phyloP scores from a whole-genome alignment of 345 rosid genomes.

The Nasturtium officinale region DNA sequence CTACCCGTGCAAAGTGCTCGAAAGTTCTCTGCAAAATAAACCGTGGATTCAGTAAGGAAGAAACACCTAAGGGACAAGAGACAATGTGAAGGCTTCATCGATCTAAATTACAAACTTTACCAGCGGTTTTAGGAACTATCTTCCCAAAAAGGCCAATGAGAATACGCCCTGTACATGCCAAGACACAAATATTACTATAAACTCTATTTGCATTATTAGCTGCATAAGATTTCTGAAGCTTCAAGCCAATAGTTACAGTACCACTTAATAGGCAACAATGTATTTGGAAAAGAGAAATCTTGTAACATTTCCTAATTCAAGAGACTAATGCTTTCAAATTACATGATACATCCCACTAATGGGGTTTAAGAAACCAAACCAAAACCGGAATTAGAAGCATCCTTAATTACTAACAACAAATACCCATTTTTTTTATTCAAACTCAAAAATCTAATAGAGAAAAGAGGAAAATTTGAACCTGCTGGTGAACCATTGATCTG shows the following conservation, averaged over 20 bases:
- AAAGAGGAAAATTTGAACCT: slow-evolving; percentile 48
- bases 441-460: not conserved
- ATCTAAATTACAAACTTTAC: slow-evolving; percentile 41
- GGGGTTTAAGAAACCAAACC: not conserved
- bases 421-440: too few relatives aligned
- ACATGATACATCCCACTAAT: slow-evolving; percentile 5
- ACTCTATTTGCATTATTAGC: slow-evolving; percentile 6
- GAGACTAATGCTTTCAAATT: not conserved
- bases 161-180: slow-evolving; percentile 67
- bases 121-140: slow-evolving; percentile 85
- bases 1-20: slow-evolving; percentile 97
- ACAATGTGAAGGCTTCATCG: not conserved
- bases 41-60: slow-evolving; percentile 18
- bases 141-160: slow-evolving; percentile 87
- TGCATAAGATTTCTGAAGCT: not conserved
- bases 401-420: slow-evolving; percentile 2
- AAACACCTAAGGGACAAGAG: not conserved
- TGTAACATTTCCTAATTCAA: not conserved
- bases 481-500: slow-evolving; percentile 82
- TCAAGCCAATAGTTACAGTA: slow-evolving; percentile 2
- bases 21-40: slow-evolving; percentile 76
- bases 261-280: not conserved
- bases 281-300: not conserved
- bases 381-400: not conserved
- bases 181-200: slow-evolving; percentile 19